Evolutionary conservation across 768 basidiomycete species (phyloP).

Genomic region (Hypsizygus marmoreus): DNA sequence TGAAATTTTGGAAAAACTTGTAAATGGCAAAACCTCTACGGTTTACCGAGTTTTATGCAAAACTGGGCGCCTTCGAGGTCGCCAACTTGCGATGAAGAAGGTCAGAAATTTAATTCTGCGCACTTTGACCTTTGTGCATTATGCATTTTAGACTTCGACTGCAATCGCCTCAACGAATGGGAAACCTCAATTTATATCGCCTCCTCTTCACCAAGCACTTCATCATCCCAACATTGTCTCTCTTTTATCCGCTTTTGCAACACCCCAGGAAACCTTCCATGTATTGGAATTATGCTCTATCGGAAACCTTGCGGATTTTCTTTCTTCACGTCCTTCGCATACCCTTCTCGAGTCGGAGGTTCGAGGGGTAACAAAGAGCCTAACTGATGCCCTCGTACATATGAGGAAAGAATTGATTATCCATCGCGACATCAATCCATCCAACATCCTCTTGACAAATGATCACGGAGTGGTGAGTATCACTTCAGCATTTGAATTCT

Average conservation of each 20-base stretch:
- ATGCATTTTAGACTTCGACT: not conserved
- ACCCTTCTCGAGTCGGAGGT: conserved; percentile 35
- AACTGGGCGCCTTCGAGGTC: conserved; percentile 44
- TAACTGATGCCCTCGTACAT: conserved; percentile 45
- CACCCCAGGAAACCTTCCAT: conserved; percentile 33
- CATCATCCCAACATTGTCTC: conserved; percentile 53
- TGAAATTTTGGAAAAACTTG: conserved; percentile 37
- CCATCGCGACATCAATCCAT: conserved; percentile 44
- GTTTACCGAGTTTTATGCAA: conserved; percentile 45
- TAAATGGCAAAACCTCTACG: conserved; percentile 22
- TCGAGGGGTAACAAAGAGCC: conserved; percentile 37
- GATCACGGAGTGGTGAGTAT: conserved; percentile 42
- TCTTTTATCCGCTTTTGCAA: conserved; percentile 41
- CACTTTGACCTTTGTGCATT: not conserved
- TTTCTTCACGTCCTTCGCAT: conserved; percentile 23
- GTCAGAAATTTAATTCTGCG: conserved; percentile 21
- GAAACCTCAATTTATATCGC: conserved; percentile 13
- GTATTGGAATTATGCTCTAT: conserved; percentile 47
- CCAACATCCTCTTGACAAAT: conserved; percentile 39
- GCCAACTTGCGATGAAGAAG: conserved; percentile 46
- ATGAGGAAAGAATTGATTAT: conserved; percentile 42
- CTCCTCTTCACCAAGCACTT: conserved; percentile 39
- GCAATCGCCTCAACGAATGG: conserved; percentile 5
- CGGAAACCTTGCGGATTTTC: conserved; percentile 37
- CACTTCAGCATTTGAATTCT: not conserved